Conservation (phyloP, 2,329 filamentous ascomycete genomes). For the Cladosporium sp. region DNA sequence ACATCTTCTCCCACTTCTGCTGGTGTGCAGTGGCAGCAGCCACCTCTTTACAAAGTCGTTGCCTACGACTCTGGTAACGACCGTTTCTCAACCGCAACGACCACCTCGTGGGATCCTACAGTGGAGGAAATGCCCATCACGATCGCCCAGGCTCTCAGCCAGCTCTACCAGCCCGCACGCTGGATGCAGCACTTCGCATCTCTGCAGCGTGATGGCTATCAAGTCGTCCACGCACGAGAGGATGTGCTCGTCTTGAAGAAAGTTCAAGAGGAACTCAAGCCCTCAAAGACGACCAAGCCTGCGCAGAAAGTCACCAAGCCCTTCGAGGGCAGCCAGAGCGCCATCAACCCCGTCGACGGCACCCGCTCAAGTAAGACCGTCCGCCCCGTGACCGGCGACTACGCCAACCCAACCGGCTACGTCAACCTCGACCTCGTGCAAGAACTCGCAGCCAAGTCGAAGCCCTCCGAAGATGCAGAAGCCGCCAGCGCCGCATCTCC, state of each 20-base stretch:
- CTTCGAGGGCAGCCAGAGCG: constrained; percentile 1
- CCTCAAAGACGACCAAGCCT: constrained; percentile 4
- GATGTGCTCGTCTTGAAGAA: constrained; percentile 70
- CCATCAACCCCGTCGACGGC: constrained; percentile 60
- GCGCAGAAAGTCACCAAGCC: background rate
- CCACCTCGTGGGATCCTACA: constrained; percentile 55
- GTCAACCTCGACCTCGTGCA: constrained; percentile 58
- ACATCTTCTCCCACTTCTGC: background rate
- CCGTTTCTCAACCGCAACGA: constrained; percentile 61
- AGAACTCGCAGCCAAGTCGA: constrained; percentile 27
- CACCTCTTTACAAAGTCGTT: constrained; percentile 63
- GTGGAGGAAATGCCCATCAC: constrained; percentile 52
- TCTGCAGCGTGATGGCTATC: constrained; percentile 64
- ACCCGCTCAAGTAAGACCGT: constrained; percentile 41
- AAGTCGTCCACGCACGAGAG: constrained; percentile 64
- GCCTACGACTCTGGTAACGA: constrained; percentile 65
- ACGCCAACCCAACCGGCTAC: constrained; percentile 66
- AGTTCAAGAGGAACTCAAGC: constrained; percentile 40
- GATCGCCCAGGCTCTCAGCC: constrained; percentile 62
- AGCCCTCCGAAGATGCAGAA: background rate
- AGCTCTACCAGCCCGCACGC: constrained; percentile 63
- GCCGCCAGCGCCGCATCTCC: constrained; percentile 30
- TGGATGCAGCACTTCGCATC: constrained; percentile 66
- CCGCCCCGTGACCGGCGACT: constrained; percentile 54
- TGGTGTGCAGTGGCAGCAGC: constrained; percentile 35